Percentiles rank a stretch among this genome's conserved stretches.
These are phyloP conservation scores for Leishmania braziliensis DNA, from an alignment of 208 protist species.

Conservation along the genomic window DNA sequence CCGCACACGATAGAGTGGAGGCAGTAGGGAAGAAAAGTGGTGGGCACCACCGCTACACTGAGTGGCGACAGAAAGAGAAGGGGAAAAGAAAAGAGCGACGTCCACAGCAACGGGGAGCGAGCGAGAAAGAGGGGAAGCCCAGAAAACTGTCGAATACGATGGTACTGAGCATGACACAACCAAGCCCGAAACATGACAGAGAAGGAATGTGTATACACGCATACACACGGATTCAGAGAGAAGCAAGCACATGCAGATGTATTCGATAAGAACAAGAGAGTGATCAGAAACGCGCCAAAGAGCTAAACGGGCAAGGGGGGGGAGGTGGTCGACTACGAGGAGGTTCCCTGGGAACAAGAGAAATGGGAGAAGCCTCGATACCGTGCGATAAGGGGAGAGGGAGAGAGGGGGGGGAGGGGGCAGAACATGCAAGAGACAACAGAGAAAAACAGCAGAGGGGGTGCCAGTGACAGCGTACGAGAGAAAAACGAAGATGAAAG, in stretches of 20 bases:
- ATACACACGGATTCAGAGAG: background rate
- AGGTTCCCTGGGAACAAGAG: background rate
- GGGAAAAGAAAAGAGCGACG: too few relatives aligned
- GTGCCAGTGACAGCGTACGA: background rate
- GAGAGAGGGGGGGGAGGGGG: background rate
- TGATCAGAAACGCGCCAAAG: background rate
- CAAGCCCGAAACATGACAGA: background rate
- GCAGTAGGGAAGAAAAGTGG: background rate
- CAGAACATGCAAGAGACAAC: background rate
- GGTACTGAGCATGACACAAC: background rate
- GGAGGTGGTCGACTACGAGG: background rate
- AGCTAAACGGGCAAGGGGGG: background rate
- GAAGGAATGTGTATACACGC: background rate
- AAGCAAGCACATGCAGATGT: background rate
- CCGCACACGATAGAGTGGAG: background rate
- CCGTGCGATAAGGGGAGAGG: background rate
- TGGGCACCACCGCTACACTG: background rate
- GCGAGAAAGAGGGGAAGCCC: background rate
- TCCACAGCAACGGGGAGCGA: background rate
- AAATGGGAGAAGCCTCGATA: background rate
- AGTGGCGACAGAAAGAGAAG: background rate
- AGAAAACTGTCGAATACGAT: background rate
- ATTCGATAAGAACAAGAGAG: background rate
- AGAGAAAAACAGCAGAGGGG: background rate
- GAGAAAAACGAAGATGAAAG: background rate